A percentile compares a stretch with the other conserved stretches of the same genome.
Evolutionary conservation across 257 asterid species (phyloP).

Genomic region (Solanum chiquidenum): DNA sequence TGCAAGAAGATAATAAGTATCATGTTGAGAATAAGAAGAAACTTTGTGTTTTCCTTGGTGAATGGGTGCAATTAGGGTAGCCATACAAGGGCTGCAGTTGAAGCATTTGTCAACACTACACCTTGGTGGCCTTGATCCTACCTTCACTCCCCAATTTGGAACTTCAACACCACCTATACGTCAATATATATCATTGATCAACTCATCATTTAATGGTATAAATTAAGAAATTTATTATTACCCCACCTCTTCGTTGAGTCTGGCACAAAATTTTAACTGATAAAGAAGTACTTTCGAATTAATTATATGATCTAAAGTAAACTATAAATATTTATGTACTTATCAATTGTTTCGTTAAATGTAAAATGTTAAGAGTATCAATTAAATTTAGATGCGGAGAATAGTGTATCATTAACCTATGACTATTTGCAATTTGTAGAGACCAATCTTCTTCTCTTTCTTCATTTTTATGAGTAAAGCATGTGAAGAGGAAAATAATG

Average conservation of each 20-base stretch:
- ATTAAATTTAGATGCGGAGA: not conserved
- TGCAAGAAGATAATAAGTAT: slow-evolving; percentile 1
- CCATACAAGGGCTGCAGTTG: slow-evolving; percentile 6
- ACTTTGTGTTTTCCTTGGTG: not conserved
- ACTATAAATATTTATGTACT: not conserved
- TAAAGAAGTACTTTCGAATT: too few relatives aligned
- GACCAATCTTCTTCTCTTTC: not conserved
- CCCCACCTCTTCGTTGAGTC: not conserved
- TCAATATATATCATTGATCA: not conserved
- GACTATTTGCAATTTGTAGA: not conserved
- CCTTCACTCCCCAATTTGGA: not conserved
- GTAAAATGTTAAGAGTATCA: not conserved
- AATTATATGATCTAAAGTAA: not conserved
- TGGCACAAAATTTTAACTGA: not conserved
- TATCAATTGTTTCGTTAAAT: not conserved
- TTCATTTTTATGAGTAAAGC: not conserved
- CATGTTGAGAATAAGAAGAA: not conserved
- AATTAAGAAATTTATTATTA: not conserved
- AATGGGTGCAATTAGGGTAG: not conserved
- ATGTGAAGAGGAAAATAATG: not conserved
- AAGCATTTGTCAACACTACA: slow-evolving; percentile 4
- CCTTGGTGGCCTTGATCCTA: slow-evolving; percentile 12
- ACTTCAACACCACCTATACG: not conserved
- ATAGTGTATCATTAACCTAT: not conserved
- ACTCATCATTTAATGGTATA: not conserved